phyloP scores from a whole-genome alignment of 2,329 filamentous ascomycete genomes.

The Penicillium capsulatum region DNA sequence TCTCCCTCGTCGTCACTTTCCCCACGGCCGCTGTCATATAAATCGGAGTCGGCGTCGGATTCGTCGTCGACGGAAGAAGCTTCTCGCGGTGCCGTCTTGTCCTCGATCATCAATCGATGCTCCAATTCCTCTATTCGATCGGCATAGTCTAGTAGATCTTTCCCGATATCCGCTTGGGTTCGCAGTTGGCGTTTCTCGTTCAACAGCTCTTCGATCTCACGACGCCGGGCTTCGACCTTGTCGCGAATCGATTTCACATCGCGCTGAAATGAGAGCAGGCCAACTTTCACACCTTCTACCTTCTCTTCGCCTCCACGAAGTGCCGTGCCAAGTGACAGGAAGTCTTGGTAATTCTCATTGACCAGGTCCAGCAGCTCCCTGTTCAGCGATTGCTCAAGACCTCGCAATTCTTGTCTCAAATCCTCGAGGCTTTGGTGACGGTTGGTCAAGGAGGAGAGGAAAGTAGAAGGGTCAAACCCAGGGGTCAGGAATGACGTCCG shows the following conservation, averaged over 20 bases:
- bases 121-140: constrained; percentile 57
- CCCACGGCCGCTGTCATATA: constrained; percentile 33
- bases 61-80: constrained; percentile 14
- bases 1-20: constrained; percentile 39
- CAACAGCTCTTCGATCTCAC: constrained; percentile 60
- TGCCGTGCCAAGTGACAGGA: constrained; percentile 75
- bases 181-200: constrained; percentile 64
- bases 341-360: constrained; percentile 91
- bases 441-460: constrained; percentile 76
- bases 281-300: constrained; percentile 84
- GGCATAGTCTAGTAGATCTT: constrained; percentile 45
- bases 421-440: constrained; percentile 96
- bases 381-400: constrained; percentile 72
- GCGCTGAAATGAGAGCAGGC: constrained; percentile 76
- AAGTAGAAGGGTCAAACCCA: constrained; percentile 72
- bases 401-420: constrained; percentile 76
- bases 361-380: constrained; percentile 90
- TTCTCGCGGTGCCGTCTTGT: constrained; percentile 23
- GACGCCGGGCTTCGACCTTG: constrained; percentile 60
- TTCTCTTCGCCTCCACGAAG: constrained; percentile 84
- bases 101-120: constrained; percentile 64
- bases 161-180: constrained; percentile 59
- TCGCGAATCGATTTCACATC: constrained; percentile 71
- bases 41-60: constrained; percentile 34
- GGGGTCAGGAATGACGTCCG: constrained; percentile 75